Conservation (phyloP, 1,139 yeast genomes). For the Candida freyschussii region DNA sequence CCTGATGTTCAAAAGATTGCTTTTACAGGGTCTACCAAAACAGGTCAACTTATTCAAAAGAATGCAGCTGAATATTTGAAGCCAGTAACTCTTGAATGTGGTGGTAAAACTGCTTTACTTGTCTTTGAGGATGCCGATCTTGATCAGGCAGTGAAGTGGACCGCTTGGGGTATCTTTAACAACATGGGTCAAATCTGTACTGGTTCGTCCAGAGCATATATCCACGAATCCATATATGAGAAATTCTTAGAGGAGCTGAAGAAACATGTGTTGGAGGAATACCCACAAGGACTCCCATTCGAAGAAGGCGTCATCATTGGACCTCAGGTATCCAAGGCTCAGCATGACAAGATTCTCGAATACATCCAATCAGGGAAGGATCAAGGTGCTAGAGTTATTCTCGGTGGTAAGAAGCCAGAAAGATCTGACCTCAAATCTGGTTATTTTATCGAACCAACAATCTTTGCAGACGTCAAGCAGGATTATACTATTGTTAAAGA, state of each 20-base stretch:
- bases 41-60: slow-evolving; percentile 57
- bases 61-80: slow-evolving; percentile 60
- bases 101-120: slow-evolving; percentile 81
- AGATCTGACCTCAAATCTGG: slow-evolving; percentile 36
- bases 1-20: slow-evolving; percentile 58
- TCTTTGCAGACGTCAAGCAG: slow-evolving; percentile 58
- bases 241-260: slow-evolving; percentile 47
- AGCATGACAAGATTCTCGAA: slow-evolving; percentile 60
- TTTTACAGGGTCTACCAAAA: slow-evolving; percentile 56
- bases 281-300: slow-evolving; percentile 56
- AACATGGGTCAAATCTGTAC: slow-evolving; percentile 92
- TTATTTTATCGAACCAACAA: slow-evolving; percentile 63
- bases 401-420: slow-evolving; percentile 57
- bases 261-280: slow-evolving; percentile 36
- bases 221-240: slow-evolving; percentile 66
- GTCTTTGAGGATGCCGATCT: slow-evolving; percentile 73
- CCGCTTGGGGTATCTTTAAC: slow-evolving; percentile 76
- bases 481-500: slow-evolving; percentile 57
- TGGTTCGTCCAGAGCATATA: slow-evolving; percentile 78
- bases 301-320: slow-evolving; percentile 59
- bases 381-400: slow-evolving; percentile 64
- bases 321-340: slow-evolving; percentile 70
- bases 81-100: slow-evolving; percentile 85
- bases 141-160: slow-evolving; percentile 79
- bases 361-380: slow-evolving; percentile 65